Percentiles rank a stretch among this genome's conserved stretches.
phyloP scores from a whole-genome alignment of 73 alveolate species.

The Paramecium octaurelia region DNA sequence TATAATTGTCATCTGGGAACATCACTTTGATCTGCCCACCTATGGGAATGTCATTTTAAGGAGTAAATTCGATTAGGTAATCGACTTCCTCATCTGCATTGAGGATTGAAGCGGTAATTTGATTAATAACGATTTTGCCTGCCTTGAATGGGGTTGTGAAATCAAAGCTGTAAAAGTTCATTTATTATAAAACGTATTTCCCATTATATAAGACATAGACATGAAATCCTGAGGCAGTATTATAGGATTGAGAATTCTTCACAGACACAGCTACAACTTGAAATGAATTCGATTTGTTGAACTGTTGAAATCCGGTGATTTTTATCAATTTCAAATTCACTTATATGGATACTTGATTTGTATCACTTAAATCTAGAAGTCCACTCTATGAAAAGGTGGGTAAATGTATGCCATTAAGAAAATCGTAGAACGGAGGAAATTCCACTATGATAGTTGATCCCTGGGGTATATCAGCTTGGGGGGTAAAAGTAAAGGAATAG shows the following conservation, averaged over 20 bases:
- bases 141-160: constrained; percentile 44
- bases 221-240: constrained; percentile 41
- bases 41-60: constrained; percentile 54
- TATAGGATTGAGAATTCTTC: constrained; percentile 24
- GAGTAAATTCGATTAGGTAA: constrained; percentile 48
- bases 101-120: constrained; percentile 45
- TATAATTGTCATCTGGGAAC: constrained; percentile 40
- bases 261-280: constrained; percentile 42
- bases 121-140: constrained; percentile 51
- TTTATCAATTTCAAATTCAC: neutral
- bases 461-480: constrained; percentile 16
- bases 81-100: constrained; percentile 60
- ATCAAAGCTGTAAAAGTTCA: constrained; percentile 20
- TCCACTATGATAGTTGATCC: constrained; percentile 8
- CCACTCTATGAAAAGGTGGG: constrained; percentile 11
- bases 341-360: neutral
- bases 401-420: neutral
- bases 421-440: constrained; percentile 41
- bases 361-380: neutral
- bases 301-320: constrained; percentile 7
- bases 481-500: neutral
- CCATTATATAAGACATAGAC: neutral
- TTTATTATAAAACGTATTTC: constrained; percentile 3
- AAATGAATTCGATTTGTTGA: constrained; percentile 4
- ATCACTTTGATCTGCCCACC: constrained; percentile 42